Evolutionary conservation across 176 grass and related monocot species (phyloP), one percentile per base, ranked within the genome.

Genomic region (Zea mays): DNA sequence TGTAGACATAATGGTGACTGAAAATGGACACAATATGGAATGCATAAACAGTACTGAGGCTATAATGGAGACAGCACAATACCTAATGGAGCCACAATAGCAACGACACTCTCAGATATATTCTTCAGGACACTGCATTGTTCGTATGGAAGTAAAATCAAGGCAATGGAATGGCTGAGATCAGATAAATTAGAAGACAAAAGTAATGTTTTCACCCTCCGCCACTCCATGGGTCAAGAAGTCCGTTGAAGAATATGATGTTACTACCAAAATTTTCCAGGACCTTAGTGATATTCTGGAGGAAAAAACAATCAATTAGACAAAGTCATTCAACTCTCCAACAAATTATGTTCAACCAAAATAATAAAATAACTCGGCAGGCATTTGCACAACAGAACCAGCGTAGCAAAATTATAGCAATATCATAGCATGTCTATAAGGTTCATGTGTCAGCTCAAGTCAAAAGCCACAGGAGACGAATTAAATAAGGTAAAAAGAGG

Each of bases 231-330:
- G 95, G 95, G 80, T 97, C 91, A 1, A 94, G 85, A 62, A 97
- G 89, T 20, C 95, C 95, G 59, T 97, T 97, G 73, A 93, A 97
- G 74, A 97, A 97, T 82, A 97, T 94, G 44, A 97, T 94, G 60
- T 97, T 97, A 80, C 95, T 94, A 51, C 87, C 91, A 79, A 97
- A 97, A 65, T 90, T 92, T 78, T 90, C 66, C 73, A 97, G 74
- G 33, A 83, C 83, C 3, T 2, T 80, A 76, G 71, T 89, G 55
- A 94, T 90, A 90, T 90, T 82, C 95, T 97, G 79, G 54, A 83
- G 20, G 54, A n/a, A 27, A 11, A 35, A 37, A 35, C 51, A 37
- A 50, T 65, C 21, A 72, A 51, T 3, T 65, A 86, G 16, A 54
- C 35, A 14, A 56, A 68, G 11, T 69, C 73, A 57, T 8, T 34